Evolutionary conservation across 2,329 filamentous ascomycete genomes (phyloP), one percentile per base, ranked within the genome.

Genomic region (Ascochyta clinopodiicola): DNA sequence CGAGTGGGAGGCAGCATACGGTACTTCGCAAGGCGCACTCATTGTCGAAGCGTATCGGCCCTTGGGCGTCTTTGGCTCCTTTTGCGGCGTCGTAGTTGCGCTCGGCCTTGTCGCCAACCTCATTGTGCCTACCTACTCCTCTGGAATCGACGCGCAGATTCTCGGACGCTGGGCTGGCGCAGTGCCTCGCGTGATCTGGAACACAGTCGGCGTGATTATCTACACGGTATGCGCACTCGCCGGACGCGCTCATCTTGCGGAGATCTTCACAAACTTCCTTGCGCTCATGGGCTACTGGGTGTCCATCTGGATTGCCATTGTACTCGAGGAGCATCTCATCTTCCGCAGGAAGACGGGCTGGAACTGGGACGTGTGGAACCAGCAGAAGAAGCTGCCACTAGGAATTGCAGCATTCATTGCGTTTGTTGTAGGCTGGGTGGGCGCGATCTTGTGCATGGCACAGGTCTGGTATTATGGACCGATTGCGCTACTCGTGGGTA

Each of bases 211-310:
- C 2, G 82, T 86, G 0, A 72, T 89, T 35, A 83, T 89, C 39
- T 87, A 86, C 67, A 84, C 85, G 8, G 82, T 88, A 25, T 88
- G 86, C 62, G 87, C 86, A 0, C 78, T 89, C 15, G 87, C 82
- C 0, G 87, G 88, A 0, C 81, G 86, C 13, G 79, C 81, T 22
- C 74, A 86, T 61, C 79, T 90, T 2, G 82, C 85, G 0, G 80
- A 80, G 24, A 88, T 90, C 54, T 88, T 90, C 68, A 85, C 84
- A 10, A 89, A 89, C 68, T 89, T 90, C 69, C 78, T 90, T 5
- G 85, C 86, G 0, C 75, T 90, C 21, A 89, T 90, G 84, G 88
- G 87, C 1, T 90, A 89, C 72, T 90, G 86, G 86, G 81, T 88
- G 15, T 81, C 81, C 13, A 84, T 88, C 39, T 88, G 86, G 84